A percentile compares a stretch with the other conserved stretches of the same genome.
phyloP scores from a whole-genome alignment of 1,139 yeast species.

The Debaryomycetaceae sp. region DNA sequence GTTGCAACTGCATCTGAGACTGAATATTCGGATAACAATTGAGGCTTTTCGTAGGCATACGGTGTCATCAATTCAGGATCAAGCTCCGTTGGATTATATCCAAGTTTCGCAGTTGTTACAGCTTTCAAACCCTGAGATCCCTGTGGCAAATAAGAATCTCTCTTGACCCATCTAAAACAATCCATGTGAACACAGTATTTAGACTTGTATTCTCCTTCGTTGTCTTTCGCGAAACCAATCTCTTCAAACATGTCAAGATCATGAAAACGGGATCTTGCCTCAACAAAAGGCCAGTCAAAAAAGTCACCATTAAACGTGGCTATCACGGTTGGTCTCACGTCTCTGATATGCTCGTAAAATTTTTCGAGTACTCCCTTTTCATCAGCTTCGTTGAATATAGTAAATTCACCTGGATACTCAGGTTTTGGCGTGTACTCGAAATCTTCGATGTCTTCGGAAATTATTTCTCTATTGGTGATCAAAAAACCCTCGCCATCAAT shows the following conservation, averaged over 20 bases:
- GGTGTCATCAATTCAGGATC: conserved; percentile 99
- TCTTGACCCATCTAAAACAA: conserved; percentile 97
- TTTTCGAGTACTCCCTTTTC: conserved; percentile 71
- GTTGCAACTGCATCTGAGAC: conserved; percentile 99
- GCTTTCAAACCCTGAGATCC: conserved; percentile 99
- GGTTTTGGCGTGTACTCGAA: conserved; percentile 98
- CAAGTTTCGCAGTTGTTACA: conserved; percentile 92
- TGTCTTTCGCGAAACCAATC: conserved; percentile 88
- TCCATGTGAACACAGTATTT: conserved; percentile 96
- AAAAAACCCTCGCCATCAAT: conserved; percentile 95
- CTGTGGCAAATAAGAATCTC: conserved; percentile 96
- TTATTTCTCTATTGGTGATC: conserved; percentile 91
- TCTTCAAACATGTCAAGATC: conserved; percentile 89
- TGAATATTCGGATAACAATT: conserved; percentile 88
- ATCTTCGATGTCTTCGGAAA: conserved; percentile 91
- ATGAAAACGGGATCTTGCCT: conserved; percentile 76
- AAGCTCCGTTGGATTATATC: conserved; percentile 93
- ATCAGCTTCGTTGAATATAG: conserved; percentile 85
- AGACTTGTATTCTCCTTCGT: conserved; percentile 90
- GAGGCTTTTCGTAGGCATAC: conserved; percentile 92
- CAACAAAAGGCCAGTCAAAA: conserved; percentile 99
- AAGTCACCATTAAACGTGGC: conserved; percentile 98
- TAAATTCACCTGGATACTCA: conserved; percentile 87
- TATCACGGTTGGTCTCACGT: conserved; percentile 86
- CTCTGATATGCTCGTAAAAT: conserved; percentile 89